Evolutionary conservation across 495 filamentous ascomycete species (phyloP).

Genomic region (Lasiosphaeria ovina): DNA sequence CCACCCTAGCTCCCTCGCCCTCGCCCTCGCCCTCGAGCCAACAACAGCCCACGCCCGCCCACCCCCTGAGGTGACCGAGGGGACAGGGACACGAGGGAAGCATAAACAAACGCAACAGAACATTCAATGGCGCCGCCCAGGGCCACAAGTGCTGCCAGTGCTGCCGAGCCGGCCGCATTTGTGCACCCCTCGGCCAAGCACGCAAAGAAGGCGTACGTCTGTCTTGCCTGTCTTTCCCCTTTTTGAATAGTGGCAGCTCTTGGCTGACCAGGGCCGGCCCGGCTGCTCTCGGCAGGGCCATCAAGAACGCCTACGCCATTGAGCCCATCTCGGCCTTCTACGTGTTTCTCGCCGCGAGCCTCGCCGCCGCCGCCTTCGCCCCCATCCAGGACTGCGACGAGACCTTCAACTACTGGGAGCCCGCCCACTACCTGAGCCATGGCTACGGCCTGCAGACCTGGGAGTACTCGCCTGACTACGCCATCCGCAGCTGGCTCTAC

Average conservation of each 20-base stretch:
- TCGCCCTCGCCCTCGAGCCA: too few relatives aligned
- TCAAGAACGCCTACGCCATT: slow-evolving; percentile 60
- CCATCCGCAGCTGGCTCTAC: slow-evolving; percentile 96
- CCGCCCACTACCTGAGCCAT: slow-evolving; percentile 89
- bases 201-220: slow-evolving; percentile 44
- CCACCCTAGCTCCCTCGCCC: too few relatives aligned
- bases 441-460: slow-evolving; percentile 95
- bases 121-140: too few relatives aligned
- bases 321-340: slow-evolving; percentile 74
- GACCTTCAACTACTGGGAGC: slow-evolving; percentile 99
- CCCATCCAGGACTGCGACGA: slow-evolving; percentile 99
- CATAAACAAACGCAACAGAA: too few relatives aligned
- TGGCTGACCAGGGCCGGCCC: too few relatives aligned
- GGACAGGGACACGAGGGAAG: too few relatives aligned
- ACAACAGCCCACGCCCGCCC: too few relatives aligned
- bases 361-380: slow-evolving; percentile 74
- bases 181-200: slow-evolving; percentile 47
- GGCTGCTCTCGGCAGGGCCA: slow-evolving; percentile 33
- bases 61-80: too few relatives aligned
- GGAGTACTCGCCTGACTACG: slow-evolving; percentile 97
- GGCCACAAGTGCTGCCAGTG: slow-evolving; percentile 10
- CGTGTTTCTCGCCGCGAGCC: slow-evolving; percentile 67
- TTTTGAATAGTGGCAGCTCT: not conserved
- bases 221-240: not conserved
- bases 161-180: slow-evolving; percentile 29